Percentiles rank a stretch among this genome's conserved stretches.
phyloP scores from a whole-genome alignment of 2,329 filamentous ascomycete genomes.

The Trichoderma guizhouense region DNA sequence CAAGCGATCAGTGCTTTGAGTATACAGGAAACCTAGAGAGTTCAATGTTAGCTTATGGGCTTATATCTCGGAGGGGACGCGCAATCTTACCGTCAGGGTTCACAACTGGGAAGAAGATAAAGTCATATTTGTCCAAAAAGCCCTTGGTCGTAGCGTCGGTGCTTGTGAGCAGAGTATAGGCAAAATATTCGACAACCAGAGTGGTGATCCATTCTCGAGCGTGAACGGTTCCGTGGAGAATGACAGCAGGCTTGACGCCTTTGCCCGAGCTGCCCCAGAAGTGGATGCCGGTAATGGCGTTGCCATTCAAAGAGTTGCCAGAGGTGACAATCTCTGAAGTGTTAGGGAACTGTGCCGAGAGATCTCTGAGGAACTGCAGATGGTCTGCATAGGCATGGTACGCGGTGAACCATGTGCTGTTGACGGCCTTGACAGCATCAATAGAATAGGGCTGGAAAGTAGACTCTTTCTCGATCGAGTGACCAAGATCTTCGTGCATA shows the following conservation, averaged over 20 bases:
- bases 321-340: constrained; percentile 49
- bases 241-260: constrained; percentile 48
- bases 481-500: constrained; percentile 41
- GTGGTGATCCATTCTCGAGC: constrained; percentile 59
- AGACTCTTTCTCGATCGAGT: constrained; percentile 36
- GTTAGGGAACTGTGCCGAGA: constrained; percentile 40
- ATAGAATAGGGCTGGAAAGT: constrained; percentile 24
- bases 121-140: constrained; percentile 61
- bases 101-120: constrained; percentile 61
- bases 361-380: constrained; percentile 43
- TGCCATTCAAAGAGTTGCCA: constrained; percentile 46
- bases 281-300: constrained; percentile 60
- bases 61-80: background rate
- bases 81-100: constrained; percentile 53
- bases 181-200: constrained; percentile 54
- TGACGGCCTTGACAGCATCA: background rate
- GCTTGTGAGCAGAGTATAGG: constrained; percentile 47
- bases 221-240: constrained; percentile 58
- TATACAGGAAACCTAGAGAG: constrained; percentile 55
- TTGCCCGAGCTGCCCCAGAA: constrained; percentile 47
- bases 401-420: constrained; percentile 47
- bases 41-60: background rate
- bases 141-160: constrained; percentile 36
- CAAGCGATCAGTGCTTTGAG: constrained; percentile 53
- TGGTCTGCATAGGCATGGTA: constrained; percentile 54